Conservation (phyloP, 1,284 basidiomycete genomes). For the Ganoderma boninense region DNA sequence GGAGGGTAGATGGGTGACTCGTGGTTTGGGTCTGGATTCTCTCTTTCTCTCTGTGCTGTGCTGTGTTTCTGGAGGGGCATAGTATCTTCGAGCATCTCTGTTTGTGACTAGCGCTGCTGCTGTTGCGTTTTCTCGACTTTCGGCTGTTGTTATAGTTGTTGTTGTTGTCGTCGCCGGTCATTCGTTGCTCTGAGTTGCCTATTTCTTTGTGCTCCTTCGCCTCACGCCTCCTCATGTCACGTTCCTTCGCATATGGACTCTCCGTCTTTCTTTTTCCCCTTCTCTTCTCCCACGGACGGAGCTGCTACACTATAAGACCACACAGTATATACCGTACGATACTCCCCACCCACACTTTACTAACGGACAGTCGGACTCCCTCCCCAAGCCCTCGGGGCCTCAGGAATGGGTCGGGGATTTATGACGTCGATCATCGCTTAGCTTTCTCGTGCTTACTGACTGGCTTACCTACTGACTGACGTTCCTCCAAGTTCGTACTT, state of each 20-base stretch:
- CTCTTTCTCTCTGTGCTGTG: not conserved
- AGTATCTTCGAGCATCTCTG: not conserved
- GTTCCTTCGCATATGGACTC: not conserved
- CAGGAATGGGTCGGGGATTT: not conserved
- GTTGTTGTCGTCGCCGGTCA: not conserved
- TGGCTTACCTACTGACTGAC: not conserved
- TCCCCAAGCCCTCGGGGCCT: not conserved
- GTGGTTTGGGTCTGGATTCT: not conserved
- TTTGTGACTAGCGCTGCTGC: not conserved
- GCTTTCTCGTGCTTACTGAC: not conserved
- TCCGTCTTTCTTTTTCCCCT: not conserved
- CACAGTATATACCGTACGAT: not conserved
- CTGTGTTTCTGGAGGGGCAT: not conserved
- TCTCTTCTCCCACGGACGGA: not conserved
- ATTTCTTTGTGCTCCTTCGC: not conserved
- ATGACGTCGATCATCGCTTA: not conserved
- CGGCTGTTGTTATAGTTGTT: not conserved
- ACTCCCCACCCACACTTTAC: not conserved
- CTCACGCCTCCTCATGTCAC: not conserved
- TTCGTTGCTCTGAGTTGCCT: not conserved
- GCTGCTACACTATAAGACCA: not conserved
- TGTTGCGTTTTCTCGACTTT: not conserved
- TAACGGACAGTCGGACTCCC: not conserved
- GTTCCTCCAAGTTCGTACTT: not conserved
- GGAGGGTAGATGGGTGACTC: not conserved